Conservation (phyloP, 2,329 filamentous ascomycete species). For the Aspergillus transmontanensis region DNA sequence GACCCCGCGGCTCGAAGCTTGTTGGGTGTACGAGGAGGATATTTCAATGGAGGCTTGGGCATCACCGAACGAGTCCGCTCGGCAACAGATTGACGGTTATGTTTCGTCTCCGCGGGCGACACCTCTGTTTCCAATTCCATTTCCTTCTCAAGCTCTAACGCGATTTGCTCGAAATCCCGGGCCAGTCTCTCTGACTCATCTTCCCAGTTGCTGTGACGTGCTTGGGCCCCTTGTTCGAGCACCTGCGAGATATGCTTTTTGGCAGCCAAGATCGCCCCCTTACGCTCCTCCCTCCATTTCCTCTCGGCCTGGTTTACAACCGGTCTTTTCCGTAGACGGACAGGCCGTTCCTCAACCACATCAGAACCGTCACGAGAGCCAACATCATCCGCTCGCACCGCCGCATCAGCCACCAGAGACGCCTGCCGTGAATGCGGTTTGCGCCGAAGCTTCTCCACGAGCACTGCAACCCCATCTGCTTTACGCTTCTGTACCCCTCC, state of each 20-base stretch:
- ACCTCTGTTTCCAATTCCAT: slow-evolving; percentile 18
- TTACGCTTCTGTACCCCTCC: slow-evolving; percentile 41
- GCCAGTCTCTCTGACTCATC: slow-evolving; percentile 47
- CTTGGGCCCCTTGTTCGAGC: slow-evolving; percentile 39
- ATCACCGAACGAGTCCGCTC: slow-evolving; percentile 14
- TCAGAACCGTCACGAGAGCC: slow-evolving; percentile 1
- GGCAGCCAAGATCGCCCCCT: slow-evolving; percentile 36
- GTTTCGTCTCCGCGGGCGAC: slow-evolving; percentile 5
- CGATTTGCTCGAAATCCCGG: slow-evolving; percentile 45
- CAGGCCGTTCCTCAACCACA: slow-evolving; percentile 14
- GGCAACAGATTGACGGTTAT: slow-evolving; percentile 6
- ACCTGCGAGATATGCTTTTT: slow-evolving; percentile 37
- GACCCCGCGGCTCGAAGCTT: slow-evolving; percentile 22
- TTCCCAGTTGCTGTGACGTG: slow-evolving; percentile 43
- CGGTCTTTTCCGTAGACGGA: slow-evolving; percentile 39
- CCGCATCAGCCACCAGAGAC: slow-evolving; percentile 36
- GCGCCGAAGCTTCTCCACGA: slow-evolving; percentile 43
- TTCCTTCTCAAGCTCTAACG: slow-evolving; percentile 43
- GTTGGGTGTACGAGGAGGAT: slow-evolving; percentile 39
- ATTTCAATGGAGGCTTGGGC: slow-evolving; percentile 37
- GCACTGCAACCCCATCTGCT: slow-evolving; percentile 36
- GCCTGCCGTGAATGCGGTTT: slow-evolving; percentile 37
- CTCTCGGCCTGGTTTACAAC: slow-evolving; percentile 45
- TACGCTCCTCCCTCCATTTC: slow-evolving; percentile 40
- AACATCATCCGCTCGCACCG: slow-evolving; percentile 19